Evolutionary conservation across 257 asterid species (phyloP), one percentile per base, ranked within the genome.

Genomic region (Craterostigma plantagineum): DNA sequence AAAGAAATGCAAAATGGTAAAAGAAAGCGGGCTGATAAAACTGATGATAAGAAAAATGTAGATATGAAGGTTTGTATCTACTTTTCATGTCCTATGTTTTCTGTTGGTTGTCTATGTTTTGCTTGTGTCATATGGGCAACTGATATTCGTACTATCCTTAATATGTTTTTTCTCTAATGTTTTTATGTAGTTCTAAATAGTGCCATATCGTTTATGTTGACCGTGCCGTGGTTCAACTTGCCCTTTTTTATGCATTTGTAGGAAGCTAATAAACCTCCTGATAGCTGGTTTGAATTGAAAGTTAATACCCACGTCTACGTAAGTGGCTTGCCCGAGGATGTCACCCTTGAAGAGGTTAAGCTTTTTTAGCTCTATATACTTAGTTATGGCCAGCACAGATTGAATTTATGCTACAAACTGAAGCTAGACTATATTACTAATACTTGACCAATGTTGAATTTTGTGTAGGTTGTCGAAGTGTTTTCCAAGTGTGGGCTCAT

Each of bases 261-360:
- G 98, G 98, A 90, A 83, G 76, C 92, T 33, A 77, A 90, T 67
- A 73, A 79, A 60, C 94, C 98, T 49, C 98, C 98, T 14, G 93
- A 79, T 48, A 60, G 86, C 64, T 90, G 98, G 98, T 90, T 90
- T 30, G 95, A 90, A 58, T 66, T 83, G 69, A 90, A 90, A 71
- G 95, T 90, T 34, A 90, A 90, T 60, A 90, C 98, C 8, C 92
- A 83, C 65, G 87, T 90, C 12, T 90, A 90, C 42, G 69, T 90
- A 7, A 83, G 80, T 1, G 98, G 98, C 45, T 75, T 90, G 79
- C 98, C 98, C 7, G 92, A 83, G 4, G 95, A 90, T 65, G 92
- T 83, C 51, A 79, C 81, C 42, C 44, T 52, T 34, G 98, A 83
- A 17, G 95, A 90, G 98, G 95, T 79, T 11, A 23, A 23, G 30